A percentile compares a stretch with the other conserved stretches of the same genome.
These are phyloP conservation scores for Striga asiatica DNA, from an alignment of 257 asterid genomes.

Conservation along the genomic window DNA sequence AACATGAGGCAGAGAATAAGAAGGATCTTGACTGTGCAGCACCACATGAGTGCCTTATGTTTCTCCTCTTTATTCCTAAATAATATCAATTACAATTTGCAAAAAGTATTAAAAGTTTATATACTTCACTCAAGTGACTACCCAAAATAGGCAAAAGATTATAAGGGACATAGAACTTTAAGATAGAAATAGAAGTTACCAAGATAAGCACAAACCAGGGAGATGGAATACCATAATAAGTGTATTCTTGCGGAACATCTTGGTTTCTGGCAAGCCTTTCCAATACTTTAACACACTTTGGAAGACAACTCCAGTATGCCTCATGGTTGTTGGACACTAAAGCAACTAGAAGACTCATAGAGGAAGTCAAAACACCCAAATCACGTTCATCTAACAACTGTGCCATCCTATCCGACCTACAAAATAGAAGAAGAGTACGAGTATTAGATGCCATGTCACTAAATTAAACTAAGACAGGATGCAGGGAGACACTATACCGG, in stretches of 20 bases:
- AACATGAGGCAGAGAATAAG: neutral
- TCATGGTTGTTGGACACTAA: slow-evolving; percentile 93
- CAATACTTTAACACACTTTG: slow-evolving; percentile 81
- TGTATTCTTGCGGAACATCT: slow-evolving; percentile 96
- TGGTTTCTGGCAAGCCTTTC: slow-evolving; percentile 96
- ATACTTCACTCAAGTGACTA: neutral
- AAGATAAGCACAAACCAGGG: slow-evolving; percentile 62
- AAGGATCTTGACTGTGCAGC: neutral
- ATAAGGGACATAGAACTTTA: neutral
- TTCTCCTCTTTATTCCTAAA: neutral
- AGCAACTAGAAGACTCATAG: slow-evolving; percentile 94
- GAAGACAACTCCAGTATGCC: slow-evolving; percentile 93
- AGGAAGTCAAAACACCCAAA: slow-evolving; percentile 94
- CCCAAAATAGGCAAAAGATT: neutral
- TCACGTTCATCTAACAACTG: slow-evolving; percentile 98
- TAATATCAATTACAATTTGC: neutral
- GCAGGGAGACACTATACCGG: slow-evolving; percentile 42
- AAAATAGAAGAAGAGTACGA: slow-evolving; percentile 12
- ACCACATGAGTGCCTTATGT: neutral
- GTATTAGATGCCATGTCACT: neutral
- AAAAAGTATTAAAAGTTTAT: neutral
- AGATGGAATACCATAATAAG: slow-evolving; percentile 97
- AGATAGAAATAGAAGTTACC: slow-evolving; percentile 5
- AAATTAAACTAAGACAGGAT: slow-evolving; percentile 7
- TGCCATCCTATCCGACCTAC: slow-evolving; percentile 97